Conservation (phyloP, 352 stramenopile species). For the Globisporangium perplexum region DNA sequence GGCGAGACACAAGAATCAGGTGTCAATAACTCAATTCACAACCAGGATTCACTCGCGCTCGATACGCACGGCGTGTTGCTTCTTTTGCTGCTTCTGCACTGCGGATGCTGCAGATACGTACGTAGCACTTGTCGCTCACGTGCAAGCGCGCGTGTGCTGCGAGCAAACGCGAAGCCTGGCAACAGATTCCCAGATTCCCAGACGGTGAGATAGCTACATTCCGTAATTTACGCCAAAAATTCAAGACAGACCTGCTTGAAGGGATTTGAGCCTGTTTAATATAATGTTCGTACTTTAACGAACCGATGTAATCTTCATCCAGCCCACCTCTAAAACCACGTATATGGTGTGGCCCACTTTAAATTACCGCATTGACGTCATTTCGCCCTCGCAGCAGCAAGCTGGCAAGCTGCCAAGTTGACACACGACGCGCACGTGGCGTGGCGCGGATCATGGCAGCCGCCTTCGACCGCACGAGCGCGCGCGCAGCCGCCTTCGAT, state of each 20-base stretch:
- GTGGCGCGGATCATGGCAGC: background rate
- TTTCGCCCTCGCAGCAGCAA: too few species aligned
- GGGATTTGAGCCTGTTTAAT: background rate
- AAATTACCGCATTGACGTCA: background rate
- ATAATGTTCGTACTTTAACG: background rate
- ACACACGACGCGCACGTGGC: background rate
- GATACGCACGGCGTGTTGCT: too few species aligned
- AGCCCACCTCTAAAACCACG: background rate
- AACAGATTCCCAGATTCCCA: too few species aligned
- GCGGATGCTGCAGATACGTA: too few species aligned
- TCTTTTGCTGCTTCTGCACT: too few species aligned
- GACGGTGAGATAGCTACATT: background rate
- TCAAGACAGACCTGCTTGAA: background rate
- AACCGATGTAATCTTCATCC: background rate
- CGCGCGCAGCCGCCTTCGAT: background rate
- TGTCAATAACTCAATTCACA: background rate
- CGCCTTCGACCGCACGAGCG: background rate
- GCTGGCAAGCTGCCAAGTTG: conserved; percentile 1
- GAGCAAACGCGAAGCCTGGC: too few species aligned
- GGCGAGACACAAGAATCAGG: too few species aligned
- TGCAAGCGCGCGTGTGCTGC: too few species aligned
- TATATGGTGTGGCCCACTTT: background rate
- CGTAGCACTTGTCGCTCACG: too few species aligned
- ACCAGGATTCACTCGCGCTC: too few species aligned
- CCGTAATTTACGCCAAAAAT: background rate